A percentile compares a stretch with the other conserved stretches of the same genome.
Conservation (phyloP, 208 protist genomes). For the Crithidia mellificae region DNA sequence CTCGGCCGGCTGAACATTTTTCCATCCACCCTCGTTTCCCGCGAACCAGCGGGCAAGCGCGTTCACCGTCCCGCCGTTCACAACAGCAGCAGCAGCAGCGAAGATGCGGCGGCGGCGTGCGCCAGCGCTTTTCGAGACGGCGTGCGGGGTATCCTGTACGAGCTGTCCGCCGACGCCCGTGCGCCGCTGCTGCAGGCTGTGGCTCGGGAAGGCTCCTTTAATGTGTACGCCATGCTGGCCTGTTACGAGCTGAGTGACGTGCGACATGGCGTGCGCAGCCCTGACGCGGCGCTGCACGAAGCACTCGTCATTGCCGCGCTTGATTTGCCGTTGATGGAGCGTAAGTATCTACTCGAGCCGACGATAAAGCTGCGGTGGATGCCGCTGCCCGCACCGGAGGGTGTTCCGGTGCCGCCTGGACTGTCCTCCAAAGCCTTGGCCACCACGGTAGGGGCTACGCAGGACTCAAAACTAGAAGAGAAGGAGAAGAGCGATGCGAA, state of each 20-base stretch:
- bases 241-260: constrained; percentile 26
- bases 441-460: not conserved
- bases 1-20: constrained; percentile 39
- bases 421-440: not conserved
- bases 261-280: not conserved
- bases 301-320: constrained; percentile 31
- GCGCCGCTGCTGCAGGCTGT: constrained; percentile 39
- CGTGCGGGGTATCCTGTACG: constrained; percentile 45
- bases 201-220: constrained; percentile 44
- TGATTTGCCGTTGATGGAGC: constrained; percentile 29
- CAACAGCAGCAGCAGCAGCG: no score
- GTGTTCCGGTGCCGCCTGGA: constrained; percentile 14
- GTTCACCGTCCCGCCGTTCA: no score
- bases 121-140: constrained; percentile 21
- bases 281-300: constrained; percentile 6
- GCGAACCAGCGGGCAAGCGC: not conserved
- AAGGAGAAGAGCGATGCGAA: not conserved
- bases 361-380: constrained; percentile 21
- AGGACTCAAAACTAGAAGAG: not conserved
- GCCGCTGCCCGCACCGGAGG: constrained; percentile 16
- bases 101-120: not conserved
- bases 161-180: constrained; percentile 24
- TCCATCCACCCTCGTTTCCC: constrained; percentile 11
- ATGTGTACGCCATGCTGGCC: constrained; percentile 30
- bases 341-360: constrained; percentile 7